Evolutionary conservation across 2,329 filamentous ascomycete genomes (phyloP).

Genomic region (Macrophomina phaseolina): DNA sequence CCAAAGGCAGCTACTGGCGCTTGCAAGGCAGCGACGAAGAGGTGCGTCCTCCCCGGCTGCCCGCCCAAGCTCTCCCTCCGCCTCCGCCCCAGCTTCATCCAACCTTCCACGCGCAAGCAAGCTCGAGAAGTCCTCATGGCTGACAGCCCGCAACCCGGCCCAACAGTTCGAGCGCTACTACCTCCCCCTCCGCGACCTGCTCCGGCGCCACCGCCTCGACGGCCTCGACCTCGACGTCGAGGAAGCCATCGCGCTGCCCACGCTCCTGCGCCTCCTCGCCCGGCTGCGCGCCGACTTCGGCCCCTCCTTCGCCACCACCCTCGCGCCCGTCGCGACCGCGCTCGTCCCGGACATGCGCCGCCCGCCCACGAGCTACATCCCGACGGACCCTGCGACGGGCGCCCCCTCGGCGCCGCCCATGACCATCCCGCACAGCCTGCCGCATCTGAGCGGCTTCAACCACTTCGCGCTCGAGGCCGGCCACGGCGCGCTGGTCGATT

Average conservation of each 20-base stretch:
- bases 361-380: slow-evolving; percentile 31
- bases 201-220: slow-evolving; percentile 59
- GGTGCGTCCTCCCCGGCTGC: slow-evolving; percentile 30
- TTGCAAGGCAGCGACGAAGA: slow-evolving; percentile 40
- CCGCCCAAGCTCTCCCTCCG: background rate
- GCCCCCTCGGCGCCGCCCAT: slow-evolving; percentile 40
- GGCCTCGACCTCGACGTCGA: slow-evolving; percentile 59
- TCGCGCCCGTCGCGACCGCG: slow-evolving; percentile 82
- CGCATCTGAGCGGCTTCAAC: slow-evolving; percentile 80
- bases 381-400: slow-evolving; percentile 36
- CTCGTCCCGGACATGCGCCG: slow-evolving; percentile 57
- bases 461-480: slow-evolving; percentile 73
- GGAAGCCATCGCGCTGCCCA: slow-evolving; percentile 72
- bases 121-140: background rate
- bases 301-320: slow-evolving; percentile 72
- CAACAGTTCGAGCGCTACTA: slow-evolving; percentile 75
- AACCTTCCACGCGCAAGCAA: background rate
- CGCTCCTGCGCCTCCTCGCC: slow-evolving; percentile 60
- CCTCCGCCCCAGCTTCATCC: no score
- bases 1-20: slow-evolving; percentile 71
- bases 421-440: slow-evolving; percentile 43
- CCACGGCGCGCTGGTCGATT: slow-evolving; percentile 63
- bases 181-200: slow-evolving; percentile 67
- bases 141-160: background rate
- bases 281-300: slow-evolving; percentile 68